Percentiles rank a stretch among this genome's conserved stretches.
Conservation (phyloP, 805 yeast genomes). For the Pichia scutulata region DNA sequence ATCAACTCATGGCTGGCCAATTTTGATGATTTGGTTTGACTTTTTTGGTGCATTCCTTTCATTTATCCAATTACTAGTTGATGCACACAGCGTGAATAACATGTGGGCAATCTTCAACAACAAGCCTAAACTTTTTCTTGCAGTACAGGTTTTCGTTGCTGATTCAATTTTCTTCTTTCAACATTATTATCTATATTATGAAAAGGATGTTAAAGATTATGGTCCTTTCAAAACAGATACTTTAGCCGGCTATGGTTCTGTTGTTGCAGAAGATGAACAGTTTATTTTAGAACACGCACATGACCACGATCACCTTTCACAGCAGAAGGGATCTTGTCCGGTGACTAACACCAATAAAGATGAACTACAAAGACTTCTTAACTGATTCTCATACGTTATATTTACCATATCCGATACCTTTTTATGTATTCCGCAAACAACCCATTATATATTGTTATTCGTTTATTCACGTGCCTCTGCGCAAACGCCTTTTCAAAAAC, state of each 20-base stretch:
- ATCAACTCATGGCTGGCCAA: conserved; percentile 34
- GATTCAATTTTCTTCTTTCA: conserved; percentile 27
- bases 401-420: not conserved
- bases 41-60: conserved; percentile 26
- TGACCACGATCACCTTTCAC: conserved; percentile 24
- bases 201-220: conserved; percentile 17
- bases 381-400: not conserved
- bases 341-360: conserved; percentile 13
- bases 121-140: conserved; percentile 26
- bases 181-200: conserved; percentile 27
- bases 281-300: conserved; percentile 26
- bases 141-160: conserved; percentile 25
- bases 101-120: conserved; percentile 22
- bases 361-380: conserved; percentile 22
- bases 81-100: conserved; percentile 23
- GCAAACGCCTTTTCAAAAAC: not conserved
- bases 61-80: conserved; percentile 24
- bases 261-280: conserved; percentile 26
- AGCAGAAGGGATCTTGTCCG: not conserved
- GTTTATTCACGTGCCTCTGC: conserved; percentile 14
- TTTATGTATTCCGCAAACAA: too few species aligned
- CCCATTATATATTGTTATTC: too few species aligned
- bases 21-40: conserved; percentile 29
- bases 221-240: conserved; percentile 15
- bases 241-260: conserved; percentile 15